A percentile compares a stretch with the other conserved stretches of the same genome.
These are phyloP conservation scores for Silene noctiflora DNA, from an alignment of 179 eudicot species.

Conservation along the genomic window DNA sequence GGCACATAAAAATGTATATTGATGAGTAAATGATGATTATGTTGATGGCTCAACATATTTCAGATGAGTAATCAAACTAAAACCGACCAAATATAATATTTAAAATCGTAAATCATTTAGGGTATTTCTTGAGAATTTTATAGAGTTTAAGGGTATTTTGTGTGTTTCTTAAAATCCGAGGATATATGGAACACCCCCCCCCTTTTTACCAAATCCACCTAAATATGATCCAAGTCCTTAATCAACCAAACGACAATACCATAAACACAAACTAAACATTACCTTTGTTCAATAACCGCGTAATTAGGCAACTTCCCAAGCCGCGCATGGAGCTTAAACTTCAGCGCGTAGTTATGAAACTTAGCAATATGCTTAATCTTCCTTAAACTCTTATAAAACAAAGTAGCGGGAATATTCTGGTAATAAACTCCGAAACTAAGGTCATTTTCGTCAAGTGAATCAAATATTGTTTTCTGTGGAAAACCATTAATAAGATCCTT, in stretches of 20 bases:
- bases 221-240: neutral
- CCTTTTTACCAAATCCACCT: neutral
- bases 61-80: too few relatives aligned
- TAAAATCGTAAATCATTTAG: too few relatives aligned
- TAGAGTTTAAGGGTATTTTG: too few relatives aligned
- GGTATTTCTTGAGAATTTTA: too few relatives aligned
- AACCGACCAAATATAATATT: too few relatives aligned
- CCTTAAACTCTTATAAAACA: slow-evolving; percentile 76
- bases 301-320: slow-evolving; percentile 79
- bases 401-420: slow-evolving; percentile 88
- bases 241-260: neutral
- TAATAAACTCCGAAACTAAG: slow-evolving; percentile 82
- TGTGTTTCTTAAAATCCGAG: too few relatives aligned
- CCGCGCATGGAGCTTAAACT: slow-evolving; percentile 67
- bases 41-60: too few relatives aligned
- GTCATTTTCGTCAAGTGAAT: slow-evolving; percentile 76
- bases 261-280: neutral
- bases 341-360: slow-evolving; percentile 60
- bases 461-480: slow-evolving; percentile 86
- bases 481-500: slow-evolving; percentile 80
- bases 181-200: too few relatives aligned
- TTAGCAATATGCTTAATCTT: slow-evolving; percentile 60
- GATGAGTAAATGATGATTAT: too few relatives aligned
- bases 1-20: too few relatives aligned
- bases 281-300: slow-evolving; percentile 78